Evolutionary conservation across 2,329 filamentous ascomycete species (phyloP).

Genomic region (Aspergillus persii): DNA sequence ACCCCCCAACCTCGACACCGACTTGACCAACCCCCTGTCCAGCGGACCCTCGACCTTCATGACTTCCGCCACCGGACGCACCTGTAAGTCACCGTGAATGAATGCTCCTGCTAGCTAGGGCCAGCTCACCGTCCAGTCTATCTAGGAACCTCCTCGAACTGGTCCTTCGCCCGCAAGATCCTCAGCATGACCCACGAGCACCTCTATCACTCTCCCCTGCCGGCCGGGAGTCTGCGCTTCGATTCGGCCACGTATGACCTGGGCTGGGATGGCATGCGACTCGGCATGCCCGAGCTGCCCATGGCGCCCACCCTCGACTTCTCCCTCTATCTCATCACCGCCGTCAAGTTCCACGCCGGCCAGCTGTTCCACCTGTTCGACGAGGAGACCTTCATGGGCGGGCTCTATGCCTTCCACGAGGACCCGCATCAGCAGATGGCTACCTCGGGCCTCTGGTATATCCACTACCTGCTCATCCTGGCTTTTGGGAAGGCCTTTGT

Average conservation of each 20-base stretch:
- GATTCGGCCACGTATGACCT: conserved; percentile 54
- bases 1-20: conserved; percentile 27
- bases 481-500: conserved; percentile 57
- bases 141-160: conserved; percentile 56
- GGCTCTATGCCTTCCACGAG: conserved; percentile 43
- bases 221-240: conserved; percentile 48
- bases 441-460: conserved; percentile 47
- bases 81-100: conserved; percentile 38
- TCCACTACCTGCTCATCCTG: conserved; percentile 54
- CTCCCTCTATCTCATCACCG: conserved; percentile 52
- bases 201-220: conserved; percentile 43
- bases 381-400: conserved; percentile 50
- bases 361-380: conserved; percentile 56
- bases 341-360: conserved; percentile 55
- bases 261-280: conserved; percentile 48
- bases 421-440: conserved; percentile 26
- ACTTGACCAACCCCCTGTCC: conserved; percentile 45
- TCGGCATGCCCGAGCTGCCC: conserved; percentile 27
- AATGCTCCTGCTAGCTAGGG: background rate
- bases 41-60: conserved; percentile 44
- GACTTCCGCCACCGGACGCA: conserved; percentile 41
- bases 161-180: conserved; percentile 54
- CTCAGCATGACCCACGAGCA: conserved; percentile 51
- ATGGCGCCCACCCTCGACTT: conserved; percentile 50
- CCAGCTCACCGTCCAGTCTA: conserved; percentile 40